Conservation (phyloP, 106 monocot species). For the Acorus gramineus region DNA sequence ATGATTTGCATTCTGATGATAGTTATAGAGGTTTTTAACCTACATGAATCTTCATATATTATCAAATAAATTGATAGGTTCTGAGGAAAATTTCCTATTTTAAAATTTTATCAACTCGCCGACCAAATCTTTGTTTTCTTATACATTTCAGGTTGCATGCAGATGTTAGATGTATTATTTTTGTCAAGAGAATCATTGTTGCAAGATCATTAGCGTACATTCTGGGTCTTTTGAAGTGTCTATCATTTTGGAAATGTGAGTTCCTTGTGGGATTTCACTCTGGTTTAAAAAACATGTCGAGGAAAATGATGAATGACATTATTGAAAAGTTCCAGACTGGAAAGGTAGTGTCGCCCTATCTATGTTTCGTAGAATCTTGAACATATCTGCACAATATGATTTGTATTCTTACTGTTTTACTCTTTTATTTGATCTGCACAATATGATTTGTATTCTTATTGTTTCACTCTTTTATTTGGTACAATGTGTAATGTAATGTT, state of each 20-base stretch:
- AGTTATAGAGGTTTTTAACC: too few relatives aligned
- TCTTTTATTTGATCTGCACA: too few relatives aligned
- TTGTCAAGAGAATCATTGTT: conserved; percentile 82
- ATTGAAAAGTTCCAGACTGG: conserved; percentile 73
- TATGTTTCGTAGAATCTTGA: background rate
- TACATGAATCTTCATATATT: too few relatives aligned
- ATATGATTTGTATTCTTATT: too few relatives aligned
- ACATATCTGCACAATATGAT: background rate
- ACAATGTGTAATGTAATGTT: too few relatives aligned
- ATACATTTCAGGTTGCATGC: conserved; percentile 32
- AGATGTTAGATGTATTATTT: conserved; percentile 69
- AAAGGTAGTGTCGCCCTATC: conserved; percentile 37
- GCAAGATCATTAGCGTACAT: conserved; percentile 59
- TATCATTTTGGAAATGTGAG: conserved; percentile 76
- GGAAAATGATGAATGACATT: conserved; percentile 54
- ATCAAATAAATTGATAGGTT: too few relatives aligned
- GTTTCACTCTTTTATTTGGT: too few relatives aligned
- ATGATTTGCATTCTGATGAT: too few relatives aligned
- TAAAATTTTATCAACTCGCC: too few relatives aligned
- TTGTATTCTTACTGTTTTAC: conserved; percentile 2
- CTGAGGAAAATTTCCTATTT: too few relatives aligned
- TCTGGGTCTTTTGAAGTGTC: conserved; percentile 41
- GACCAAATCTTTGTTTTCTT: background rate
- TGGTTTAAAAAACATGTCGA: conserved; percentile 55
- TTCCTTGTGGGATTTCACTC: conserved; percentile 83